Evolutionary conservation across 208 protist genomes (phyloP), one percentile per base, ranked within the genome.

Genomic region (Phytomonas sp.): DNA sequence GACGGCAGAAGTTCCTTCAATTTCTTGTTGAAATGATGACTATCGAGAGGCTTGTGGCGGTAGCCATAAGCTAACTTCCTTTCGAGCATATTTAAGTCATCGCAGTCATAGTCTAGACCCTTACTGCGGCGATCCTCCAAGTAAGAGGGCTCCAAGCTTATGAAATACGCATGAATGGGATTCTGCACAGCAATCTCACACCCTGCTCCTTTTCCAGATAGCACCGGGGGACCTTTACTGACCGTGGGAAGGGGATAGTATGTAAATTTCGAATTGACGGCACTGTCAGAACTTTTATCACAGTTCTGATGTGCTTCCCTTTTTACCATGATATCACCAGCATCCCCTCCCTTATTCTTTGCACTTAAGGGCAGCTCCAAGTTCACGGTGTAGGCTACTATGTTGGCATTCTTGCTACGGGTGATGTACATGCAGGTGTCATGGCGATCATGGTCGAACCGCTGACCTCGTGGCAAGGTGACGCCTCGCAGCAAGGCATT

Each of bases 381-480:
- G 51, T 87, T 83, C 15, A 83, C 85, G 0, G 82, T 82, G 85
- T 93, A 93, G 36, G 80, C 85, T 4, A 94, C 88, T 29, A 94
- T 73, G 63, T 92, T 94, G 8, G 77, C 65, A 65, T 94, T 94
- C 70, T 91, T 91, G 40, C 80, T 90, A 20, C 88, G 85, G 43
- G 73, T 79, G 70, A 94, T 94, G 75, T 92, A 91, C 83, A 87
- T 79, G 69, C 81, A 89, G 23, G 83, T 94, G 77, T 92, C 85
- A 46, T 76, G 80, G 73, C 88, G 81, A 65, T 94, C 88, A 62
- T 79, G 78, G 43, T 71, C 77, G 68, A 87, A 94, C 66, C 88
- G 83, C 29, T 71, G 72, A 11, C 83, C 79, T 51, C 88, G 88
- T 37, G 83, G 73, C 13, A 31, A 71, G 20, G 87, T 72, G 46